Evolutionary conservation across 208 protist genomes (phyloP), one percentile per base, ranked within the genome.

Genomic region (Acanthamoeba pearcei): DNA sequence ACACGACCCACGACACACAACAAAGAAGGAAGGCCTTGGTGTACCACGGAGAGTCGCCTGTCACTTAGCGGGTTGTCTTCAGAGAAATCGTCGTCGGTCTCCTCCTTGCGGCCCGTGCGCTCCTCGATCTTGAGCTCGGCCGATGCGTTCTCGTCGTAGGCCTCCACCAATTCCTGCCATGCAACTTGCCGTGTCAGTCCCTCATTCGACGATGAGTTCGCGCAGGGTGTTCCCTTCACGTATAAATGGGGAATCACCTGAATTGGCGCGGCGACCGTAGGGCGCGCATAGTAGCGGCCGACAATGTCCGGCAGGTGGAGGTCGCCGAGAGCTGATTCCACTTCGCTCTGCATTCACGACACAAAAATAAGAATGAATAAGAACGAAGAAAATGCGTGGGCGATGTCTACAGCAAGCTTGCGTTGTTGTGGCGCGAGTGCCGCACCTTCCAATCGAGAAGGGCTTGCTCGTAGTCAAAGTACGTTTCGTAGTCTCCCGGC

Each of bases 391-490:
- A 42, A 4, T 42, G 38, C 38, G 4, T 74, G 29, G 38, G 24
- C 24, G 9, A 74, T 1, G 9, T 42, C 66, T 1, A n/a, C 24
- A 15, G 24, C 17, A 74, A 38, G 17, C 66, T 12, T 19, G 2
- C 8, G 53, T 57, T 19, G 53, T 19, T 57, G 12, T 57, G 53
- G 15, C 9, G 15, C 3, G 9, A 9, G 27, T 70, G 68, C 8
- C 17, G n/a, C 22, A 70, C 90, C 53, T 85, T 80, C 90, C 90
- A 94, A 22, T 94, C 46, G 38, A 94, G 72, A 4, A 94, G 74
- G 24, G 90, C 90, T 42, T 64, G 90, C 49, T 94, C 90, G 74
- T 85, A 94, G n/a, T 85, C 90, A 42, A 70, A 94, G 70, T 70
- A 94, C 10, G 51, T 68, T 46, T 78, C 90, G 51, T 72, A 94